phyloP scores from a whole-genome alignment of 2,329 filamentous ascomycete genomes.

The Ilyonectria robusta region DNA sequence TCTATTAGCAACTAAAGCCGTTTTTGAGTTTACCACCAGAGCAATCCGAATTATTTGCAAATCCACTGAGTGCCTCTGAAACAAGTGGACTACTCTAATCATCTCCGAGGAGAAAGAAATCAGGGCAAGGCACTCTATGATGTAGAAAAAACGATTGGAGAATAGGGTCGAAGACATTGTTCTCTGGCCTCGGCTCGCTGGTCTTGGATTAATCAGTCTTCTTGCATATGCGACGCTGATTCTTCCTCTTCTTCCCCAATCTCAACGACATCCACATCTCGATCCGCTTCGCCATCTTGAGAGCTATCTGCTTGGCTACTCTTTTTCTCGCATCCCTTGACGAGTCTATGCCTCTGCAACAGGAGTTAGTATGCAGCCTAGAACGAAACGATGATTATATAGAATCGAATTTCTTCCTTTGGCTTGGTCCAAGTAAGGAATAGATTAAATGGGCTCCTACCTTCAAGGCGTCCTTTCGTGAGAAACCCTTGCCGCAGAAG shows the following conservation, averaged over 20 bases:
- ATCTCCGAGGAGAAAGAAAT: no score
- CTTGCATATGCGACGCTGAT: constrained; percentile 23
- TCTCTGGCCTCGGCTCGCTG: no score
- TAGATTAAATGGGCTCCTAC: constrained; percentile 64
- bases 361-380: constrained; percentile 33
- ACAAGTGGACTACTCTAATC: no score
- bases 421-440: background rate
- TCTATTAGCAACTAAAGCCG: no score
- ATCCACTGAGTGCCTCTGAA: no score
- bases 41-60: no score
- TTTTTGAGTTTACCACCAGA: no score
- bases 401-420: no score
- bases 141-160: no score
- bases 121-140: no score
- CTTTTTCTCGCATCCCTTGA: constrained; percentile 72
- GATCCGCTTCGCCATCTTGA: constrained; percentile 39
- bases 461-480: constrained; percentile 96
- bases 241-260: constrained; percentile 43
- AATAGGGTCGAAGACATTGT: no score
- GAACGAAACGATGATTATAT: background rate
- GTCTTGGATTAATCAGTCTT: no score
- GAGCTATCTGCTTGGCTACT: constrained; percentile 43
- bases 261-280: constrained; percentile 45
- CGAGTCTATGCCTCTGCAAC: constrained; percentile 70
- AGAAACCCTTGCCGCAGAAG: constrained; percentile 96